Percentiles rank a stretch among this genome's conserved stretches.
Conservation (phyloP, 768 basidiomycete species). For the Phanerodontia chrysosporium region DNA sequence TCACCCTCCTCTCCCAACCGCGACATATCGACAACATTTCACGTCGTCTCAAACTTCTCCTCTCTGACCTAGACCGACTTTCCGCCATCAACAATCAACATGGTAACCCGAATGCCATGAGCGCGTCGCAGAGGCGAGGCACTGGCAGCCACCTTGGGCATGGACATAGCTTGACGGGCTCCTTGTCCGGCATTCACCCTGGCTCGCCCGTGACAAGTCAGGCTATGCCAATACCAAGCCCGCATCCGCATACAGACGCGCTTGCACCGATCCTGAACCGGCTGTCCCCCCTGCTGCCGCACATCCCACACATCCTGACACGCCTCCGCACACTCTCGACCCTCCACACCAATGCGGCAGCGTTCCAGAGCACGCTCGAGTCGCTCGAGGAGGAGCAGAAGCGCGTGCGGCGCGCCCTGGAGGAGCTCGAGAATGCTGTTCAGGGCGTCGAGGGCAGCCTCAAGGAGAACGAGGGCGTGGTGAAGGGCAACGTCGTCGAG, state of each 20-base stretch:
- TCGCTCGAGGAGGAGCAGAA: constrained; percentile 71
- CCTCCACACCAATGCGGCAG: constrained; percentile 77
- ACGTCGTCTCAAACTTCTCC: constrained; percentile 84
- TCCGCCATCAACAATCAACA: constrained; percentile 32
- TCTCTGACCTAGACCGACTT: constrained; percentile 88
- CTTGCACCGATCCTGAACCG: constrained; percentile 66
- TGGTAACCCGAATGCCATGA: constrained; percentile 35
- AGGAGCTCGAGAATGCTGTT: constrained; percentile 67
- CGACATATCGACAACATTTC: constrained; percentile 95
- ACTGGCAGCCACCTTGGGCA: constrained; percentile 13
- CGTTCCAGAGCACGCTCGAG: constrained; percentile 66
- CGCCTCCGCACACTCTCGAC: constrained; percentile 81
- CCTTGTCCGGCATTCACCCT: constrained; percentile 8
- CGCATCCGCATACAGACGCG: constrained; percentile 39
- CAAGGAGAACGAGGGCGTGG: constrained; percentile 63
- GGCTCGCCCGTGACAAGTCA: constrained; percentile 7
- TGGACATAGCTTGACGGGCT: background rate
- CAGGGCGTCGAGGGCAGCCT: constrained; percentile 72
- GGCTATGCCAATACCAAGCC: constrained; percentile 7
- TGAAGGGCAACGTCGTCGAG: constrained; percentile 69
- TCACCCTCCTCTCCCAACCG: constrained; percentile 88
- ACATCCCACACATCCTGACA: constrained; percentile 86
- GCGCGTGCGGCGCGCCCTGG: constrained; percentile 55
- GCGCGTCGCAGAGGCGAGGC: constrained; percentile 36
- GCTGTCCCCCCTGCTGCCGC: constrained; percentile 68